Evolutionary conservation across 345 rosid species (phyloP).

Genomic region (Eucalyptus caleyi): DNA sequence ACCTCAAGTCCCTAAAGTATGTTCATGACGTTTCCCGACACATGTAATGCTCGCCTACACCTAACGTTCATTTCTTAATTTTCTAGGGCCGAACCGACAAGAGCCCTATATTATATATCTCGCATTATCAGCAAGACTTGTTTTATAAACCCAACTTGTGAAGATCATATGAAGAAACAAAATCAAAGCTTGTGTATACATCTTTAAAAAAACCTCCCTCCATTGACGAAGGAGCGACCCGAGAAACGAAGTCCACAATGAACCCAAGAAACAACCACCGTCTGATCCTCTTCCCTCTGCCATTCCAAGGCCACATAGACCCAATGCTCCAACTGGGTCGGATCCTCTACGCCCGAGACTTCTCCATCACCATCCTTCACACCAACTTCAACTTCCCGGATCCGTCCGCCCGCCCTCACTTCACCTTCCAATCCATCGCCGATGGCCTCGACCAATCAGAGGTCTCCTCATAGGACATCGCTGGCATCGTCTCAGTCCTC

Average conservation of each 20-base stretch:
- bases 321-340: slow-evolving; percentile 25
- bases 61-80: too few species aligned
- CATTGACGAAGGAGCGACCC: neutral
- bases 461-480: neutral
- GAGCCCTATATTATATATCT: too few species aligned
- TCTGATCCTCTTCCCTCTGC: slow-evolving; percentile 7
- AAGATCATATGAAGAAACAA: neutral
- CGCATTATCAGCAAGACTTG: neutral
- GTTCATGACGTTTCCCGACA: too few species aligned
- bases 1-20: too few species aligned
- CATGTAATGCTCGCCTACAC: too few species aligned
- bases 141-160: neutral
- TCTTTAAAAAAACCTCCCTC: neutral
- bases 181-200: neutral
- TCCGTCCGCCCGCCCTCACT: slow-evolving; percentile 12
- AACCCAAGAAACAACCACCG: neutral
- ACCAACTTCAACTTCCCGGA: slow-evolving; percentile 13
- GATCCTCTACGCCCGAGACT: slow-evolving; percentile 15
- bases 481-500: neutral
- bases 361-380: slow-evolving; percentile 14
- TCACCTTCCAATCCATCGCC: slow-evolving; percentile 6
- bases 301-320: slow-evolving; percentile 17
- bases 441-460: slow-evolving; percentile 3
- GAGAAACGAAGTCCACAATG: neutral
- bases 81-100: too few species aligned